Conservation (phyloP, 345 rosid genomes). For the Eucalyptus guilfoylei region DNA sequence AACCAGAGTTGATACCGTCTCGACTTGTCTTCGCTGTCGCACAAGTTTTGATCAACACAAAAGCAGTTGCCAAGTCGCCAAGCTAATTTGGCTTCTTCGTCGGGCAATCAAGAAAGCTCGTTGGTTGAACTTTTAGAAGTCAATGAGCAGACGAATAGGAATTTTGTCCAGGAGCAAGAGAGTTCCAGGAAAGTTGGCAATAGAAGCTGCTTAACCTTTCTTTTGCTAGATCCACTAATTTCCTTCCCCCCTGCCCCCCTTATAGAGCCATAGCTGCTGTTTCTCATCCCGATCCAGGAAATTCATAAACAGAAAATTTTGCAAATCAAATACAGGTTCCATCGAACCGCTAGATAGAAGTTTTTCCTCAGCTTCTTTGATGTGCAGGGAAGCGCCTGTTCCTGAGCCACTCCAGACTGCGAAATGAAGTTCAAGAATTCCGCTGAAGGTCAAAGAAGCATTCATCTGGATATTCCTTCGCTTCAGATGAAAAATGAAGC, state of each 20-base stretch:
- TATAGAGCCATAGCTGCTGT: not conserved
- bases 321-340: not conserved
- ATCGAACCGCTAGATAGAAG: not conserved
- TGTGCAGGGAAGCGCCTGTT: not conserved
- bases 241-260: not conserved
- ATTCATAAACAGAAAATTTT: not conserved
- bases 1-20: no score
- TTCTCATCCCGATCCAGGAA: not conserved
- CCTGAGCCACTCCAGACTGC: not conserved
- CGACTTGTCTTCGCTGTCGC: no score
- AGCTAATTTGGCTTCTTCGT: no score
- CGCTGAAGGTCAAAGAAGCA: slow-evolving; percentile 31
- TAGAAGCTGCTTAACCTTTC: not conserved
- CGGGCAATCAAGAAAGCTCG: not conserved
- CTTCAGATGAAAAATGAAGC: not conserved
- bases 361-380: not conserved
- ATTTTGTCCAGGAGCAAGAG: not conserved
- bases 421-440: slow-evolving; percentile 13
- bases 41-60: not conserved
- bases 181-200: slow-evolving; percentile 26
- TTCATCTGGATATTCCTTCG: slow-evolving; percentile 6
- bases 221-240: not conserved
- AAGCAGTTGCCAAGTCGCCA: no score
- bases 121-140: not conserved
- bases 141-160: not conserved